Evolutionary conservation across 495 filamentous ascomycete genomes (phyloP).

Genomic region (Evansstolkia leycettana): DNA sequence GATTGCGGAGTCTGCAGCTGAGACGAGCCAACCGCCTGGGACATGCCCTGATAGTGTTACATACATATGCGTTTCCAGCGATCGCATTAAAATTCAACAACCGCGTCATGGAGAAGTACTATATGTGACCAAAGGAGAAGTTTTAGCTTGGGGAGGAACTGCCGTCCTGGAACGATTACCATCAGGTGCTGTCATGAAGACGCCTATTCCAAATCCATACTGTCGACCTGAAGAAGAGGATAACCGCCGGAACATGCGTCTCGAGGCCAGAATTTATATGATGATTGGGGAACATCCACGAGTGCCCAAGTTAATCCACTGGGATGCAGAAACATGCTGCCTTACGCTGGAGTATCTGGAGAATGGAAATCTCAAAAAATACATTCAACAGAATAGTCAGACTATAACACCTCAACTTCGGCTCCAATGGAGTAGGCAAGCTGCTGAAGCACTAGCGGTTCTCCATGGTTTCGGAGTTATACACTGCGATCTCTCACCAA

Average conservation of each 20-base stretch:
- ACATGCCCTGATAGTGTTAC: not conserved
- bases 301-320: not conserved
- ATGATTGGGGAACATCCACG: conserved; percentile 1
- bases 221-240: not conserved
- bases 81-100: not conserved
- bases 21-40: no score
- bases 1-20: no score
- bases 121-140: not conserved
- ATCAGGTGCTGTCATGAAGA: conserved; percentile 1
- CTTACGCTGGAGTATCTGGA: not conserved
- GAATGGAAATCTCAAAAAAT: conserved; percentile 1
- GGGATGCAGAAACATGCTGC: conserved; percentile 1
- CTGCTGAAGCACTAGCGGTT: conserved; percentile 11
- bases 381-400: conserved; percentile 1
- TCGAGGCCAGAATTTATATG: not conserved
- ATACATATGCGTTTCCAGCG: not conserved
- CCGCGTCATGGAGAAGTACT: not conserved
- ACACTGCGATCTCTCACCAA: conserved; percentile 13
- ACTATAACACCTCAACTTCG: conserved; percentile 2
- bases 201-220: not conserved
- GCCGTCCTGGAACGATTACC: conserved; percentile 1
- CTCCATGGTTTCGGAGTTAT: conserved; percentile 10
- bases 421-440: conserved; percentile 9
- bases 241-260: not conserved
- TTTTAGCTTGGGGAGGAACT: conserved; percentile 1